A percentile compares a stretch with the other conserved stretches of the same genome.
Conservation (phyloP, 768 basidiomycete genomes). For the Clathrus columnatus region DNA sequence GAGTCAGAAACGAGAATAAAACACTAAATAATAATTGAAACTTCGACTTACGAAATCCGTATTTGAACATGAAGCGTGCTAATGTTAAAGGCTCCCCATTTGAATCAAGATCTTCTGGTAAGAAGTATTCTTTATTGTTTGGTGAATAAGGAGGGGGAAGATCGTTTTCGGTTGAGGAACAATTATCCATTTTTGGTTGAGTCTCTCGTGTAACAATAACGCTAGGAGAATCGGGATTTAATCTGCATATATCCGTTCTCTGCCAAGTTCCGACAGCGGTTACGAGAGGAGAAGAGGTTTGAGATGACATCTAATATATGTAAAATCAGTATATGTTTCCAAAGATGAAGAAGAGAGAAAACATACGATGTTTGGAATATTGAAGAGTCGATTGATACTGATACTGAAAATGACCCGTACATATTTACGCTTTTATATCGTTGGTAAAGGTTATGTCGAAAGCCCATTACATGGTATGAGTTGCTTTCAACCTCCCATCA, state of each 20-base stretch:
- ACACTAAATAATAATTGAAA: background rate
- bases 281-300: background rate
- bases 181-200: background rate
- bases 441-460: background rate
- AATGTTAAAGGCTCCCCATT: conserved; percentile 34
- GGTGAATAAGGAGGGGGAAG: conserved; percentile 2
- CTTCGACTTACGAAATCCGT: conserved; percentile 36
- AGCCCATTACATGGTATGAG: background rate
- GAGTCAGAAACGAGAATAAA: background rate
- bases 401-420: background rate
- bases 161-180: background rate
- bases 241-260: background rate
- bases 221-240: background rate
- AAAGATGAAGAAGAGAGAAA: background rate
- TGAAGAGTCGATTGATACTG: background rate
- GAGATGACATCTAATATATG: background rate
- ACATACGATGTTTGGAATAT: background rate
- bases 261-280: background rate
- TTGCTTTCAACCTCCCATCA: background rate
- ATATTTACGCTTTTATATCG: background rate
- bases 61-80: conserved; percentile 40
- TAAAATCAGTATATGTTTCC: too few species aligned
- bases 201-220: background rate
- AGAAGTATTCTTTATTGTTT: background rate
- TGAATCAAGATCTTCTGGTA: background rate